Evolutionary conservation across 1,284 basidiomycete species (phyloP).

Genomic region (Heterobasidion annosum): DNA sequence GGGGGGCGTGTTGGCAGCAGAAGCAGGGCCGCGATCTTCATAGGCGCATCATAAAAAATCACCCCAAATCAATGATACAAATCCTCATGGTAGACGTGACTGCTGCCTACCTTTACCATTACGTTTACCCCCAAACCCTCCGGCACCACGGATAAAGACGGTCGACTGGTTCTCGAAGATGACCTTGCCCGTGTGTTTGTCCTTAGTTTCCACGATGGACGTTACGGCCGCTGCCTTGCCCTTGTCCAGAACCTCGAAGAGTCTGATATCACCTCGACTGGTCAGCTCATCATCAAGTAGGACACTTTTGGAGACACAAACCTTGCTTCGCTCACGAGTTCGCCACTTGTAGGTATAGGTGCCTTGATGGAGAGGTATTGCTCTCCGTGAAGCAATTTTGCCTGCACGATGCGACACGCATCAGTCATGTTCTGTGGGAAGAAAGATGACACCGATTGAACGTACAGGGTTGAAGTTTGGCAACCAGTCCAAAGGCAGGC

Average conservation of each 20-base stretch:
- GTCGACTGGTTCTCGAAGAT: constrained; percentile 94
- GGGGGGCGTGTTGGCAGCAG: constrained; percentile 79
- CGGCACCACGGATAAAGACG: constrained; percentile 88
- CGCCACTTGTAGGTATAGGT: constrained; percentile 81
- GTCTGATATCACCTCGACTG: constrained; percentile 26
- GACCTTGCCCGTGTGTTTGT: constrained; percentile 70
- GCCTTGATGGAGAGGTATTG: constrained; percentile 89
- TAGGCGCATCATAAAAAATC: neutral
- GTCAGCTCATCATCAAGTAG: neutral
- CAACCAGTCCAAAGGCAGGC: constrained; percentile 72
- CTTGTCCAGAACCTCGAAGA: constrained; percentile 81
- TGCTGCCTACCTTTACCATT: constrained; percentile 55
- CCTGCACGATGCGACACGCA: constrained; percentile 31
- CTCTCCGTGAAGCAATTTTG: constrained; percentile 96
- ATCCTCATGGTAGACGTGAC: neutral
- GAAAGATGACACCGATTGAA: constrained; percentile 6
- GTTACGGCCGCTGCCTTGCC: constrained; percentile 91
- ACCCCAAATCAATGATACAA: neutral
- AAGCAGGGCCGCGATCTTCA: constrained; percentile 87
- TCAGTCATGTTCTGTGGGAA: constrained; percentile 2
- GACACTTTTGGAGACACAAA: constrained; percentile 18
- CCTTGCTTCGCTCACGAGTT: constrained; percentile 75
- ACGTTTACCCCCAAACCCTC: constrained; percentile 93
- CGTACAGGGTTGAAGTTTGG: constrained; percentile 90
- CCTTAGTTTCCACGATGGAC: constrained; percentile 67